phyloP scores from a whole-genome alignment of 225 moss, liverwort and hornwort species.

The Asterella californica region DNA sequence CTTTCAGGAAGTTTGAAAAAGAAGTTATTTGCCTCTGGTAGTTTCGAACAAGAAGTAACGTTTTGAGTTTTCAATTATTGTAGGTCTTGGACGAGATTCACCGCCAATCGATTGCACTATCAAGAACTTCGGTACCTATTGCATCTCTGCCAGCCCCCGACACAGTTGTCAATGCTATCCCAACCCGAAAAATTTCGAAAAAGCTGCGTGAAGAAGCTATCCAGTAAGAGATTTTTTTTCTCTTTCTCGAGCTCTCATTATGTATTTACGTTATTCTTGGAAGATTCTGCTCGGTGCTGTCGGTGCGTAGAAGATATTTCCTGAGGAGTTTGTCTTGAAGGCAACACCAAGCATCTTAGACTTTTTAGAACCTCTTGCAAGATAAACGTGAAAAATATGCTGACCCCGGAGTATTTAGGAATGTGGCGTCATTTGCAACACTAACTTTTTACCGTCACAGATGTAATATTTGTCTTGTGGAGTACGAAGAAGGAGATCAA shows the following conservation, averaged over 20 bases:
- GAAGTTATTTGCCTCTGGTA: not conserved
- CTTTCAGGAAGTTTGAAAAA: not conserved
- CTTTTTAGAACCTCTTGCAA: too few species aligned
- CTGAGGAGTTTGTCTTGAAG: not conserved
- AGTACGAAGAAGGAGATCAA: slow-evolving; percentile 87
- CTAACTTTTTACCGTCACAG: slow-evolving; percentile 23
- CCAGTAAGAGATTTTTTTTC: slow-evolving; percentile 44
- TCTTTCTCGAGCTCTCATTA: not conserved
- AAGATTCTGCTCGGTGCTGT: not conserved
- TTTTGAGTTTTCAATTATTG: not conserved
- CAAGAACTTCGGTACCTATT: slow-evolving; percentile 69
- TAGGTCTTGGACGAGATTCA: slow-evolving; percentile 96
- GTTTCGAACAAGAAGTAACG: not conserved
- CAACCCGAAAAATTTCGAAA: slow-evolving; percentile 62
- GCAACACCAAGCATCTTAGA: too few species aligned
- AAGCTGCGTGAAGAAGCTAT: slow-evolving; percentile 58
- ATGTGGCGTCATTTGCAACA: not conserved
- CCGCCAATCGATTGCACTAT: slow-evolving; percentile 80
- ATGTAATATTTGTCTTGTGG: slow-evolving; percentile 88
- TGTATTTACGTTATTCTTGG: not conserved
- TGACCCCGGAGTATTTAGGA: not conserved
- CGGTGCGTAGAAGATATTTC: not conserved
- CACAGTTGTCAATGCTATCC: slow-evolving; percentile 75
- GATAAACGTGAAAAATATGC: not conserved
- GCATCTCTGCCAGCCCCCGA: slow-evolving; percentile 78